Percentiles rank a stretch among this genome's conserved stretches.
Evolutionary conservation across 2,329 filamentous ascomycete species (phyloP).

Genomic region (Alternaria gaisen): DNA sequence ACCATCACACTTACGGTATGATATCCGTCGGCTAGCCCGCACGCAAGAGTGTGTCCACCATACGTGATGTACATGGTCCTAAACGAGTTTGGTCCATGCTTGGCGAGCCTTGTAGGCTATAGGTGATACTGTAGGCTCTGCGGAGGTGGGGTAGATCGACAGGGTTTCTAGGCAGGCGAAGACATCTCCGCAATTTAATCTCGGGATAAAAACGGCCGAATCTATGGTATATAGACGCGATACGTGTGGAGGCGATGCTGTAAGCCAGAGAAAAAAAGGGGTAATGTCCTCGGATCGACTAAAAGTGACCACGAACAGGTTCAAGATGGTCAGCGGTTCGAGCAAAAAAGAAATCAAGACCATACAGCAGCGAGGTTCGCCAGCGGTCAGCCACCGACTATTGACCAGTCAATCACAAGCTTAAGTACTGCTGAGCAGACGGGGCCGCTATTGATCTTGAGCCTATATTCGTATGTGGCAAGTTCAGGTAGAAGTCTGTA

Average conservation of each 20-base stretch:
- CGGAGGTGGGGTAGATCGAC: not conserved
- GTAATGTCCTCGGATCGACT: not conserved
- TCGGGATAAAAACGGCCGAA: not conserved
- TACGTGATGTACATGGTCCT: conserved; percentile 11
- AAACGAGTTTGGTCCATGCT: not conserved
- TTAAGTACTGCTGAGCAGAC: not conserved
- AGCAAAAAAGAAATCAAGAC: not conserved
- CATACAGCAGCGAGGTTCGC: not conserved
- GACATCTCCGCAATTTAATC: not conserved
- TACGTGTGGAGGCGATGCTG: not conserved
- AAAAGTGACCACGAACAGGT: not conserved
- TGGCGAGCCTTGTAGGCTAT: not conserved
- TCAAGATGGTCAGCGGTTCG: not conserved
- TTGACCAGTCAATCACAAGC: not conserved
- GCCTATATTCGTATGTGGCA: not conserved
- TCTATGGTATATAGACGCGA: not conserved
- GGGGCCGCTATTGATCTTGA: not conserved
- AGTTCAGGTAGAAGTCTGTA: no score
- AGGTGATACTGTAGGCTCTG: not conserved
- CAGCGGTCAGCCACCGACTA: not conserved
- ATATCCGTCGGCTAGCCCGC: conserved; percentile 17
- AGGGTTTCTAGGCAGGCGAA: not conserved
- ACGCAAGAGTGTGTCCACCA: conserved; percentile 22
- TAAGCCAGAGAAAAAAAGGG: not conserved
- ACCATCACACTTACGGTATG: conserved; percentile 26